Conservation (phyloP, 495 filamentous ascomycete genomes). For the Tuber indicum region DNA sequence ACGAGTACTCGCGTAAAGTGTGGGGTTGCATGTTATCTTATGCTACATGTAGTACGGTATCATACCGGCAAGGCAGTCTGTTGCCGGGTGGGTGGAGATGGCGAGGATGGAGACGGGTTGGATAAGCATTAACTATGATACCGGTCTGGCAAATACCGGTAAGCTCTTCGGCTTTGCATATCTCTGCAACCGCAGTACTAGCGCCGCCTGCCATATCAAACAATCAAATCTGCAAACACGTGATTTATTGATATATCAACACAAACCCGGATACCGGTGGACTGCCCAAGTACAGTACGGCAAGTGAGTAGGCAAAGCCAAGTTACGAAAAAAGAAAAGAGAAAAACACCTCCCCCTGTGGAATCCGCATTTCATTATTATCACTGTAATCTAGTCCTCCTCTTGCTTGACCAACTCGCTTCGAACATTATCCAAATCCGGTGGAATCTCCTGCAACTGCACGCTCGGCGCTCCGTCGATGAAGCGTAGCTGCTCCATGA, state of each 20-base stretch:
- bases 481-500: slow-evolving; percentile 81
- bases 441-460: slow-evolving; percentile 72
- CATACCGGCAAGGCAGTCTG: too few species aligned
- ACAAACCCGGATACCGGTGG: not conserved
- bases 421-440: slow-evolving; percentile 64
- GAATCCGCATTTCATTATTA: not conserved
- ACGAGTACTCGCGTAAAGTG: too few species aligned
- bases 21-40: too few species aligned
- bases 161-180: not conserved
- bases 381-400: slow-evolving; percentile 10
- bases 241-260: not conserved
- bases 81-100: not conserved
- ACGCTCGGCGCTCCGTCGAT: slow-evolving; percentile 79
- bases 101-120: not conserved
- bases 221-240: not conserved
- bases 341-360: not conserved
- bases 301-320: not conserved
- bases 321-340: not conserved
- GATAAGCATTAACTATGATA: not conserved
- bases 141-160: not conserved
- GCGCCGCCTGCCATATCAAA: not conserved
- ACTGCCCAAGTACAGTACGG: not conserved
- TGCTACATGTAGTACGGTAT: too few species aligned
- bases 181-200: not conserved
- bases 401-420: slow-evolving; percentile 39